These are phyloP conservation scores for Diaporthe sp. DNA, from an alignment of 2,329 filamentous ascomycete genomes.

Conservation along the genomic window DNA sequence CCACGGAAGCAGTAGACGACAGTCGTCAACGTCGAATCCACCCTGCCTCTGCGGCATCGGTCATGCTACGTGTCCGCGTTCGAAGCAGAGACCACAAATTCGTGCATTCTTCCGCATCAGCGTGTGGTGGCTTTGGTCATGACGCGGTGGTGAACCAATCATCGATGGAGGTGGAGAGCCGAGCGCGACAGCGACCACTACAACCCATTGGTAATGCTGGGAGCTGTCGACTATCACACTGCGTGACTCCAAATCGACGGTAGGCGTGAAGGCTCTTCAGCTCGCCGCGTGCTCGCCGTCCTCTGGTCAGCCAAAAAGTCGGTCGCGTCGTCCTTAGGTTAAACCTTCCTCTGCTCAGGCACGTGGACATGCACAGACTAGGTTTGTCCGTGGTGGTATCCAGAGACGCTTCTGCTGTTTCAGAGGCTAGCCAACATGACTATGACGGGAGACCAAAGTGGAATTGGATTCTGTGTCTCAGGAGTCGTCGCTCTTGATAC, in stretches of 20 bases:
- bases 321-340: neutral
- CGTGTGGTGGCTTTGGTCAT: slow-evolving; percentile 23
- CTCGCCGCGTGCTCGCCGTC: neutral
- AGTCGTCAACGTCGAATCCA: slow-evolving; percentile 22
- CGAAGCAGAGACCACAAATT: slow-evolving; percentile 3
- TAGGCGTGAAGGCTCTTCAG: neutral
- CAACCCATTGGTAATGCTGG: slow-evolving; percentile 29
- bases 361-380: slow-evolving; percentile 27
- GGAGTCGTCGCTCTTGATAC: slow-evolving; percentile 17
- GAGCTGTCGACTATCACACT: slow-evolving; percentile 32
- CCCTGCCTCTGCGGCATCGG: neutral
- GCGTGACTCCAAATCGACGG: neutral
- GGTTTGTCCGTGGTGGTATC: slow-evolving; percentile 1
- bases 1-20: slow-evolving; percentile 1
- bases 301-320: neutral
- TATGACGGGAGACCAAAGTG: neutral
- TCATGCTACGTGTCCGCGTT: slow-evolving; percentile 29
- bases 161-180: neutral
- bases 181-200: slow-evolving; percentile 5
- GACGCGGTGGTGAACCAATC: slow-evolving; percentile 24
- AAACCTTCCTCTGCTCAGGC: neutral
- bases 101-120: slow-evolving; percentile 15
- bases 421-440: neutral
- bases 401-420: slow-evolving; percentile 21
- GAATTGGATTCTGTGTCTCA: slow-evolving; percentile 10